These are phyloP conservation scores for Ceratobasidium sp. DNA, from an alignment of 1,284 basidiomycete species.

Conservation along the genomic window DNA sequence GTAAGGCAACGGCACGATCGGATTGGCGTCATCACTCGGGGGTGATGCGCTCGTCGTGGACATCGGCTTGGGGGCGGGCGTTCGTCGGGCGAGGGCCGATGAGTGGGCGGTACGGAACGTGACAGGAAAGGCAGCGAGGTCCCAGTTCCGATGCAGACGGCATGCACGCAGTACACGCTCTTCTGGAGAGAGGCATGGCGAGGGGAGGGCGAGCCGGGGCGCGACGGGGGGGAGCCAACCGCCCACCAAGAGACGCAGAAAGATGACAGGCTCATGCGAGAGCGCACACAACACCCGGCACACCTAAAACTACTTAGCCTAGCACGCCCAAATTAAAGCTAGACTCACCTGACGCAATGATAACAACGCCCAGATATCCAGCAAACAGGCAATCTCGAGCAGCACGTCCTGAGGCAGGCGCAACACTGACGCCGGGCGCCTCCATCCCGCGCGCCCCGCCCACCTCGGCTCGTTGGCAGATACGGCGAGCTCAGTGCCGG, in stretches of 20 bases:
- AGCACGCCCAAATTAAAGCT: background rate
- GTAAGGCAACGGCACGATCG: constrained; percentile 9
- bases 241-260: constrained; percentile 10
- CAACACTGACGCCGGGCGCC: background rate
- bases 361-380: constrained; percentile 8
- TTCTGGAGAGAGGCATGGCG: background rate
- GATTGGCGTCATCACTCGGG: background rate
- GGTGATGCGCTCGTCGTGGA: too few species aligned
- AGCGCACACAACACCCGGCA: constrained; percentile 17
- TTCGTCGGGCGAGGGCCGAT: background rate
- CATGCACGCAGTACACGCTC: constrained; percentile 16
- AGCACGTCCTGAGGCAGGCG: constrained; percentile 21
- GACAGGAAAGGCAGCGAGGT: constrained; percentile 20
- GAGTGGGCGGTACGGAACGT: background rate
- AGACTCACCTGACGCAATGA: constrained; percentile 19
- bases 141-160: constrained; percentile 35
- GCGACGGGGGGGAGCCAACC: background rate
- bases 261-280: constrained; percentile 12
- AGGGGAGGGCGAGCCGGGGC: background rate
- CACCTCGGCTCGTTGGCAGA: background rate
- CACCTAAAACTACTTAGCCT: background rate
- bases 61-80: background rate
- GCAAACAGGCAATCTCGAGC: constrained; percentile 14
- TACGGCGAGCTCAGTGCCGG: background rate
- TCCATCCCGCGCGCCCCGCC: constrained; percentile 7